Base-by-base conservation (phyloP, 2,329 filamentous ascomycete genomes). In the Hypoxylon sp. region DNA sequence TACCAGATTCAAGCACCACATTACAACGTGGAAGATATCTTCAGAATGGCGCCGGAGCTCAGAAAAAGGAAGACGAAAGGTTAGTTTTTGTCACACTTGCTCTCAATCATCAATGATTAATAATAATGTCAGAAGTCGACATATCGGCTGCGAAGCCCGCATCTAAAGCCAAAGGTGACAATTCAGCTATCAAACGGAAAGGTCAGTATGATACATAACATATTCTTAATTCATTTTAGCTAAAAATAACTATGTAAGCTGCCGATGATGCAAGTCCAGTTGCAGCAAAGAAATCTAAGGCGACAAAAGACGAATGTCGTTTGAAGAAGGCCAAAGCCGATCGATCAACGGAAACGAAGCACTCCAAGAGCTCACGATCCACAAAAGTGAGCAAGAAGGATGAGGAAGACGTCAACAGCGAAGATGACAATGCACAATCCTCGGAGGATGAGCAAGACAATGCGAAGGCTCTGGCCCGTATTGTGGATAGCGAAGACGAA, bases 401-500 rank as follows among this genome's bases (percentile, higher is more conserved):
- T 6, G 71, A 74, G 13, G 65, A 65, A 10, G 75, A 78, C 47
- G 26, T 67, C 39, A 71, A 67, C 22, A 71, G 72, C 52, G 83
- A 87, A 69, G 74, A 69, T 9, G 71, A 75, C 11, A 55, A 73
- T 29, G 60, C 71, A 8, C 66, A 73, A 24, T 62, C 51, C 3
- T 77, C 76, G 10, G 79, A 80, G 9, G 76, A 79, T 19, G 80
- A 80, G 39, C 79, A 84, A 61, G 80, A 81, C 29, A 79, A 84
- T 53, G 81, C 81, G 29, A 80, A 81, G 39, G 80, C 80, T n/a
- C 78, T 87, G 5, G 85, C 83, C 9, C 79, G 80, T 29, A 77
- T 85, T 8, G 81, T 85, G 59, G 82, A 84, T 50, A 83, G 80
- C 70, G 83, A 84, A 29, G 82, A 83, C 29, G 81, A 84, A 37